phyloP scores from a whole-genome alignment of 768 basidiomycete genomes.

The Roridomyces roridus region DNA sequence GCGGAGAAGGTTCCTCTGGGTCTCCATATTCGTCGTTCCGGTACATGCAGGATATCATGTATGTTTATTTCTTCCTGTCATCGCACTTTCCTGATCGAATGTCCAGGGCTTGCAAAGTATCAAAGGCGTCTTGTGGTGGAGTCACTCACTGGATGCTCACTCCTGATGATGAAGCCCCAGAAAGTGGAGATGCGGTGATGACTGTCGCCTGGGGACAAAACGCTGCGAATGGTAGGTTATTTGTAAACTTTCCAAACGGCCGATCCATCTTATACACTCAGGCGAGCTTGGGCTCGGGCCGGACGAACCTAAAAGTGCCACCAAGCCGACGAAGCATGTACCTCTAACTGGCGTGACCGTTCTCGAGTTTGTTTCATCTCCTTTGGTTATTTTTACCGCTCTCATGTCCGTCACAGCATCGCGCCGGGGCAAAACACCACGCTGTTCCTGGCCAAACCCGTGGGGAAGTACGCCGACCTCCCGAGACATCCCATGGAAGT shows the following conservation, averaged over 20 bases:
- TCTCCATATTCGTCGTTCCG: conserved; percentile 90
- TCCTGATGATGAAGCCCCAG: conserved; percentile 64
- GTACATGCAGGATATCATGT: conserved; percentile 88
- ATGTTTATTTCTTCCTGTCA: conserved; percentile 26
- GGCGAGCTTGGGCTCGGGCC: conserved; percentile 84
- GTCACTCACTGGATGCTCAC: conserved; percentile 88
- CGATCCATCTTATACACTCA: conserved; percentile 25
- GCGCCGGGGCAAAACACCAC: conserved; percentile 90
- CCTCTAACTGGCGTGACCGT: conserved; percentile 83
- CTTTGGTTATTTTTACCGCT: background rate
- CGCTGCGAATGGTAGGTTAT: conserved; percentile 72
- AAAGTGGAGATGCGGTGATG: conserved; percentile 54
- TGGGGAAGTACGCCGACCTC: conserved; percentile 76
- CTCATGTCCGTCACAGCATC: conserved; percentile 52
- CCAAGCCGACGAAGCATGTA: conserved; percentile 76
- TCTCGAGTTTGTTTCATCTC: conserved; percentile 60
- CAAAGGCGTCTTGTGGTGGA: conserved; percentile 75
- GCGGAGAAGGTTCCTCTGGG: conserved; percentile 94
- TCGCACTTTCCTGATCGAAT: conserved; percentile 9
- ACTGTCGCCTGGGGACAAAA: conserved; percentile 88
- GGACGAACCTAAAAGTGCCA: conserved; percentile 85
- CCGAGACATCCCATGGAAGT: conserved; percentile 82
- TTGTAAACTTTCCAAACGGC: background rate
- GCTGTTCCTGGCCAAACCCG: conserved; percentile 79
- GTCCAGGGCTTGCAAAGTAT: conserved; percentile 79